Conservation (phyloP, 2,329 filamentous ascomycete species). For the Hymenoscyphus scutula region DNA sequence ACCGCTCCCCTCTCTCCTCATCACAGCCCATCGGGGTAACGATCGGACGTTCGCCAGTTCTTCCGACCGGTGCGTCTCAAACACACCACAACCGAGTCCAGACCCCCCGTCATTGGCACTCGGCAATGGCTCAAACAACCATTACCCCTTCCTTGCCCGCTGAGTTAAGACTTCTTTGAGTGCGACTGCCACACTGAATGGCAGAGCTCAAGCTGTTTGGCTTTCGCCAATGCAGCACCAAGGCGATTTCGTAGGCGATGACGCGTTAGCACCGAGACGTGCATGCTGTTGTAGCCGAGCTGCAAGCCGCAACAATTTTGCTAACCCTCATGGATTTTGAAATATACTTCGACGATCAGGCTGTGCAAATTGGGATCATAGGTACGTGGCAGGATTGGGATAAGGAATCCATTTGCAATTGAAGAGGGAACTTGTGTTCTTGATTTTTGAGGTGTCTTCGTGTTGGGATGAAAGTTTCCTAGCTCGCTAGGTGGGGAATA, state of each 20-base stretch:
- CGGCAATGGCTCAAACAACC: neutral
- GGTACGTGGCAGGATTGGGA: too few species aligned
- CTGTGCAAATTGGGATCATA: too few species aligned
- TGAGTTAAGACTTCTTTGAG: neutral
- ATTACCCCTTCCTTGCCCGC: neutral
- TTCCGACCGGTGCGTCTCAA: too few species aligned
- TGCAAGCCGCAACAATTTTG: neutral
- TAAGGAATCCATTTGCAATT: too few species aligned
- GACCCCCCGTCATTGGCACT: neutral
- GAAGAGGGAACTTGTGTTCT: too few species aligned
- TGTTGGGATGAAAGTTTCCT: too few species aligned
- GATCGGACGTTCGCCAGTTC: neutral
- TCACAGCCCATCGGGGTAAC: neutral
- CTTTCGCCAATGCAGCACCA: neutral
- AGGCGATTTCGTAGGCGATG: neutral
- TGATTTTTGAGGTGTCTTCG: too few species aligned
- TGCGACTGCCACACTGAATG: neutral
- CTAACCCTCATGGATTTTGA: neutral
- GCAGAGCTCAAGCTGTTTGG: neutral
- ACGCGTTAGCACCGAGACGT: constrained; percentile 1
- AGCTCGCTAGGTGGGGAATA: too few species aligned
- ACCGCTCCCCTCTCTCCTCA: neutral
- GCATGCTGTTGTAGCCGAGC: neutral
- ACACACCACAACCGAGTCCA: neutral
- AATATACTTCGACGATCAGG: too few species aligned